Percentiles rank a stretch among this genome's conserved stretches.
These are phyloP conservation scores for Neocatenulostroma microsporum DNA, from an alignment of 2,329 filamentous ascomycete species.

Conservation along the genomic window DNA sequence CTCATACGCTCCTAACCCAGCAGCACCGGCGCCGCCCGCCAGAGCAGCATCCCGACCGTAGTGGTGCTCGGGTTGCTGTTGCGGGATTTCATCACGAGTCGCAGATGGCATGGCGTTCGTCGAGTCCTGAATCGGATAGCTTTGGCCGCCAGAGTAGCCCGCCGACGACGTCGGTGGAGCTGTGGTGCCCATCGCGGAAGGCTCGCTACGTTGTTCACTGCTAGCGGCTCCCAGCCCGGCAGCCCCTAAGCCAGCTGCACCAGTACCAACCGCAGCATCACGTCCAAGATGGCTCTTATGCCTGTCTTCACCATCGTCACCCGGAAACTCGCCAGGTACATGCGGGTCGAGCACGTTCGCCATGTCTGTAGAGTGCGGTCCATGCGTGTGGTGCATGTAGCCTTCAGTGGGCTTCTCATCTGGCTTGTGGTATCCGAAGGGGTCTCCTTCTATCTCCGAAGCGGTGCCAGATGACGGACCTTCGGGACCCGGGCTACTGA, in stretches of 20 bases:
- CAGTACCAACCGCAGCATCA: constrained; percentile 19
- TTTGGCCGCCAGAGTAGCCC: too few relatives aligned
- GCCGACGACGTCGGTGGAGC: too few relatives aligned
- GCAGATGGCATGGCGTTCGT: too few relatives aligned
- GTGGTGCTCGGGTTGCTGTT: constrained; percentile 18
- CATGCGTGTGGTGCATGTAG: constrained; percentile 13
- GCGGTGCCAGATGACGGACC: too few relatives aligned
- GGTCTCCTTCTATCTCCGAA: constrained; percentile 4
- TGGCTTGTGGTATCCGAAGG: constrained; percentile 7
- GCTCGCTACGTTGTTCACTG: too few relatives aligned
- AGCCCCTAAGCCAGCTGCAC: constrained; percentile 15
- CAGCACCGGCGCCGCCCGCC: constrained; percentile 27
- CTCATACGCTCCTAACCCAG: constrained; percentile 18
- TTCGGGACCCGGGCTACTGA: too few relatives aligned
- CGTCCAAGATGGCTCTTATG: constrained; percentile 13
- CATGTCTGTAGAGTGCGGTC: constrained; percentile 21
- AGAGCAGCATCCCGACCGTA: constrained; percentile 28
- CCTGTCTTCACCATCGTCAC: constrained; percentile 16
- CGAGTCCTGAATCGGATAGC: too few relatives aligned
- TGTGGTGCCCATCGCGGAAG: too few relatives aligned
- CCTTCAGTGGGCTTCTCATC: constrained; percentile 11
- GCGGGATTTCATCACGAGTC: too few relatives aligned
- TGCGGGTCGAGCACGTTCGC: constrained; percentile 29
- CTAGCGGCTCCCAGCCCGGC: too few relatives aligned
- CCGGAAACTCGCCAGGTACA: constrained; percentile 27